Evolutionary conservation across 805 yeast genomes (phyloP), one percentile per base, ranked within the genome.

Genomic region (Grigorovia humatica): DNA sequence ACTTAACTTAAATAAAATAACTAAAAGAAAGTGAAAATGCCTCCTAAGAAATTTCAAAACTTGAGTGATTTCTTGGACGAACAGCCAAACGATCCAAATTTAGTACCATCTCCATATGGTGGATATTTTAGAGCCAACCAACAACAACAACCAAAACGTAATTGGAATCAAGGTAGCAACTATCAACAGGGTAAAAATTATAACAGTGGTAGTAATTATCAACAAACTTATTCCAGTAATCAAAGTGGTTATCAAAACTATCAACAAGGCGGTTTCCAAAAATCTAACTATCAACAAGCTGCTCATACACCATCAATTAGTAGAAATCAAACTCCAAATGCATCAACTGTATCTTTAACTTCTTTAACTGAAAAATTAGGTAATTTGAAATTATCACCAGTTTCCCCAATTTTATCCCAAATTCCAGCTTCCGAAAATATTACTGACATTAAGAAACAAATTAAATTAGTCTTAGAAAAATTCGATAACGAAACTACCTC

Each of bases 271-370:
- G 23, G 51, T 48, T 52, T 48, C 53, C 56, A 32, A 51, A 54
- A 49, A 40, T 51, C 27, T 40, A 54, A 57, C 42, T 60, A 69
- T 63, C 71, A 47, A 56, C 72, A 61, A 46, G 56, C 68, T n/a
- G 56, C 64, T 61, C 56, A 71, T 61, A 59, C 67, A 7, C 70
- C 75, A 69, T 49, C 62, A 50, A 57, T 59, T 49, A 55, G 70
- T 63, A 56, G 52, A 12, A 62, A 67, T 2, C 69, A 68, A 43
- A 69, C 76, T 6, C 76, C 77, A 49, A 65, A 70, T 27, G 74
- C 79, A n/a, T 81, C 91, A 6, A 78, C 89, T 9, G 75, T 87
- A 4, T 85, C 96, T 2, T 73, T 90, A 59, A 71, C 88, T 12
- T 83, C 90, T 6, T 73, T 89, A 54, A 79, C 80, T 58, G 78